Conservation (phyloP, 495 filamentous ascomycete species). For the Xylaria palmicola region DNA sequence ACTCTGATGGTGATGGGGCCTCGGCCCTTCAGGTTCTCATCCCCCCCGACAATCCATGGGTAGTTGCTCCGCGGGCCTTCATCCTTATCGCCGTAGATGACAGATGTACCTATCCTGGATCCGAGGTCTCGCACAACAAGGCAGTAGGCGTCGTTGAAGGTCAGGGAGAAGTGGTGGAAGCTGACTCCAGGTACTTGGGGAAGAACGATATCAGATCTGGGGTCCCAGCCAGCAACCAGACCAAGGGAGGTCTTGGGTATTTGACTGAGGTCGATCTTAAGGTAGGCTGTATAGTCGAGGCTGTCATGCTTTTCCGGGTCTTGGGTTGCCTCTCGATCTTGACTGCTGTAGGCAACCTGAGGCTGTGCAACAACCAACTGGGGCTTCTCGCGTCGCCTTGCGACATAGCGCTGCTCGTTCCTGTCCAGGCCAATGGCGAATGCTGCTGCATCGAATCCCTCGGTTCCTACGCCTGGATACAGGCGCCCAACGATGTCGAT, state of each 20-base stretch:
- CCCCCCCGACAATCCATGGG: constrained; percentile 7
- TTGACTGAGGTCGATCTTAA: not conserved
- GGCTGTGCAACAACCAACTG: too few relatives aligned
- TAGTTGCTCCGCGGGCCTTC: not conserved
- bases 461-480: too few relatives aligned
- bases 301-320: constrained; percentile 1
- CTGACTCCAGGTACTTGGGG: not conserved
- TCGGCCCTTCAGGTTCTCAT: not conserved
- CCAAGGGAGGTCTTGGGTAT: constrained; percentile 5
- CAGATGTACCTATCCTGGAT: not conserved
- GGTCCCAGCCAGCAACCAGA: not conserved
- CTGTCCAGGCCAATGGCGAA: too few relatives aligned
- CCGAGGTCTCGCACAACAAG: constrained; percentile 7
- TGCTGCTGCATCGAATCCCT: too few relatives aligned
- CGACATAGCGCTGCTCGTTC: too few relatives aligned
- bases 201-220: not conserved
- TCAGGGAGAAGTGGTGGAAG: constrained; percentile 12
- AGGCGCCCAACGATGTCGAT: too few relatives aligned
- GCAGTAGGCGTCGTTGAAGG: constrained; percentile 9
- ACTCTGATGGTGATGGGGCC: constrained; percentile 5
- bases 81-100: not conserved
- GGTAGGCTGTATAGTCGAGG: constrained; percentile 2
- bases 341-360: too few relatives aligned
- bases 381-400: too few relatives aligned
- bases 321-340: not conserved